These are phyloP conservation scores for Rostrohypoxylon terebratum DNA, from an alignment of 495 filamentous ascomycete species.

Conservation along the genomic window DNA sequence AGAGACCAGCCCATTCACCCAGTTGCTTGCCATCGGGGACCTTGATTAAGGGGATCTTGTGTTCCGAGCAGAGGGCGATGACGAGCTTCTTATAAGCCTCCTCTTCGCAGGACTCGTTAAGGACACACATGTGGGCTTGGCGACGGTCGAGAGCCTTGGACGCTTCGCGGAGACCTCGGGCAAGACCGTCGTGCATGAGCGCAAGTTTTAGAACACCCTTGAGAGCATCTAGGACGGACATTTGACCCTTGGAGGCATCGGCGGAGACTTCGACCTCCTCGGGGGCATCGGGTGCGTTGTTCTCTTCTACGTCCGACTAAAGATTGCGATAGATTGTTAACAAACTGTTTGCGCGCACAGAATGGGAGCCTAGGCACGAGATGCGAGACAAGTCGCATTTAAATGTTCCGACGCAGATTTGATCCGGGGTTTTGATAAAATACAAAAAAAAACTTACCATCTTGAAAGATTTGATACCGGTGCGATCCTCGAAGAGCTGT, in stretches of 20 bases:
- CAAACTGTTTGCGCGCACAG: constrained; percentile 31
- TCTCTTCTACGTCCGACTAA: constrained; percentile 80
- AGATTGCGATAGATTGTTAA: constrained; percentile 34
- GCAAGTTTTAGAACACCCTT: constrained; percentile 98
- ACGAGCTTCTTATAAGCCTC: constrained; percentile 99
- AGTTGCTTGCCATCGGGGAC: constrained; percentile 99
- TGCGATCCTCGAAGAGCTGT: constrained; percentile 67
- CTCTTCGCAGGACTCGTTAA: constrained; percentile 99
- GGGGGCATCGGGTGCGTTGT: constrained; percentile 76
- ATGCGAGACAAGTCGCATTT: constrained; percentile 24
- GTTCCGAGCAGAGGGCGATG: constrained; percentile 95
- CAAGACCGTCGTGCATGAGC: constrained; percentile 99
- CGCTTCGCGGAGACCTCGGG: constrained; percentile 96
- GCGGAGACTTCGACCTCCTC: constrained; percentile 93
- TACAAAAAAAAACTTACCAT: constrained; percentile 59
- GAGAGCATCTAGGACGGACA: constrained; percentile 97
- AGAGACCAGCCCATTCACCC: constrained; percentile 99
- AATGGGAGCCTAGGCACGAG: constrained; percentile 29
- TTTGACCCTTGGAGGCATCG: constrained; percentile 89
- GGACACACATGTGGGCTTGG: constrained; percentile 99
- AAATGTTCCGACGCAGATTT: constrained; percentile 5
- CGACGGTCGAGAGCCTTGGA: constrained; percentile 97
- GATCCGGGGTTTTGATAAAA: not conserved
- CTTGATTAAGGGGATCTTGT: constrained; percentile 99
- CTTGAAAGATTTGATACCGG: constrained; percentile 62